A percentile compares a stretch with the other conserved stretches of the same genome.
These are phyloP conservation scores for Entomophthora muscae DNA, from an alignment of 371 early-diverging fungal species.

Conservation along the genomic window DNA sequence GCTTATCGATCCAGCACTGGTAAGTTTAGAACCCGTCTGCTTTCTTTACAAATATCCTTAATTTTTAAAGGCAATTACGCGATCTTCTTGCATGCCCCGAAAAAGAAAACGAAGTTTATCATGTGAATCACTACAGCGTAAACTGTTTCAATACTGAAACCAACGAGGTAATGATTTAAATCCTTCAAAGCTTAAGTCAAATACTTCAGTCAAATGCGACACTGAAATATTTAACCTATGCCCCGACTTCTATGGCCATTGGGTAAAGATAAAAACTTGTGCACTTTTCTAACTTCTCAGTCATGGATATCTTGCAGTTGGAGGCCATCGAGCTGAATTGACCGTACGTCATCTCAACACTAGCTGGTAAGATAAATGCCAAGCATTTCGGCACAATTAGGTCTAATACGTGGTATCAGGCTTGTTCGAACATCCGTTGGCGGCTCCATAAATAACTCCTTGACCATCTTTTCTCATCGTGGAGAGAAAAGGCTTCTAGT, in stretches of 20 bases:
- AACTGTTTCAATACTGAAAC: constrained; percentile 39
- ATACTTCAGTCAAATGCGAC: constrained; percentile 22
- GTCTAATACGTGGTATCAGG: no score
- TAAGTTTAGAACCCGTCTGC: constrained; percentile 12
- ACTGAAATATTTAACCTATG: constrained; percentile 48
- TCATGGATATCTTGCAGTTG: constrained; percentile 68
- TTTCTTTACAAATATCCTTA: neutral
- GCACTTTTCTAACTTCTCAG: constrained; percentile 14
- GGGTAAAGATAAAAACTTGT: constrained; percentile 21
- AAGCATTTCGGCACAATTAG: neutral
- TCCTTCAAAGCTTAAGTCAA: no score
- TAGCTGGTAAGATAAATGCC: constrained; percentile 54
- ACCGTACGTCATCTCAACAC: constrained; percentile 51
- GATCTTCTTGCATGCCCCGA: constrained; percentile 64
- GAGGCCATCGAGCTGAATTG: constrained; percentile 77
- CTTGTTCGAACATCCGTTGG: constrained; percentile 54
- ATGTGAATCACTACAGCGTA: constrained; percentile 38
- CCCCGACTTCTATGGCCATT: constrained; percentile 63
- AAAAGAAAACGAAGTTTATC: constrained; percentile 28
- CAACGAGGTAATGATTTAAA: constrained; percentile 8
- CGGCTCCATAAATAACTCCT: constrained; percentile 79
- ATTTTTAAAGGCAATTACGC: constrained; percentile 61
- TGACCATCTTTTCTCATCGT: constrained; percentile 49
- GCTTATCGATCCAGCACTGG: constrained; percentile 43
- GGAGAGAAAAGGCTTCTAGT: constrained; percentile 51